These are phyloP conservation scores for Kluyveromyces lactis DNA, from an alignment of 805 yeast genomes.

Conservation along the genomic window DNA sequence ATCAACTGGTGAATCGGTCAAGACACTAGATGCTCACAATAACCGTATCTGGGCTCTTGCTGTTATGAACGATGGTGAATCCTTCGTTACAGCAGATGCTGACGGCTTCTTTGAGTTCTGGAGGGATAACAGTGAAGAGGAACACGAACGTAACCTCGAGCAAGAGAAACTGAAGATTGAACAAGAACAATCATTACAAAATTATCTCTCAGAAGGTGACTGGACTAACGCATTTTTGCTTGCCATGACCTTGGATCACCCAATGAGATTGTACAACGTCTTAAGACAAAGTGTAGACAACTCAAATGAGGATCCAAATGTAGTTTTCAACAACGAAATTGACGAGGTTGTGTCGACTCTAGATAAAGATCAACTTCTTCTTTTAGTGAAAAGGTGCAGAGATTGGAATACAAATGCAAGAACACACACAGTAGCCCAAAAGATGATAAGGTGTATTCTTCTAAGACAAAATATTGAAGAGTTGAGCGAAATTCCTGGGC, in stretches of 20 bases:
- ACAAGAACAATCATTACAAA: conserved; percentile 80
- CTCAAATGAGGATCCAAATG: conserved; percentile 37
- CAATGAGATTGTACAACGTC: conserved; percentile 78
- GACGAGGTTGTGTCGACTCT: conserved; percentile 56
- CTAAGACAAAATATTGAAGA: conserved; percentile 44
- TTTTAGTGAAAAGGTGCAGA: conserved; percentile 65
- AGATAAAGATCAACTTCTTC: conserved; percentile 48
- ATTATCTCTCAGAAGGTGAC: conserved; percentile 60
- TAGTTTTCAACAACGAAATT: conserved; percentile 37
- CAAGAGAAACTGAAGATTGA: conserved; percentile 56
- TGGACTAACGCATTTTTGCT: conserved; percentile 86
- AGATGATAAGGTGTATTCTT: conserved; percentile 58
- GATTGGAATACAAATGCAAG: conserved; percentile 93
- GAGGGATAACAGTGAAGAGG: conserved; percentile 80
- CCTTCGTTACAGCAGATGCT: conserved; percentile 83
- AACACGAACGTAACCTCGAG: conserved; percentile 41
- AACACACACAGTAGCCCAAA: conserved; percentile 75
- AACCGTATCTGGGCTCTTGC: conserved; percentile 92
- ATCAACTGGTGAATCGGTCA: conserved; percentile 64
- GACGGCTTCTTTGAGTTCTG: conserved; percentile 88
- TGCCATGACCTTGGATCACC: conserved; percentile 82
- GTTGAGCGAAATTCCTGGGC: conserved; percentile 56
- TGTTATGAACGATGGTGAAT: conserved; percentile 53
- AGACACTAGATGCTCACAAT: conserved; percentile 86
- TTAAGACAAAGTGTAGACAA: conserved; percentile 47